Conservation (phyloP, 2,329 filamentous ascomycete genomes). For the Corinectria fuckeliana region DNA sequence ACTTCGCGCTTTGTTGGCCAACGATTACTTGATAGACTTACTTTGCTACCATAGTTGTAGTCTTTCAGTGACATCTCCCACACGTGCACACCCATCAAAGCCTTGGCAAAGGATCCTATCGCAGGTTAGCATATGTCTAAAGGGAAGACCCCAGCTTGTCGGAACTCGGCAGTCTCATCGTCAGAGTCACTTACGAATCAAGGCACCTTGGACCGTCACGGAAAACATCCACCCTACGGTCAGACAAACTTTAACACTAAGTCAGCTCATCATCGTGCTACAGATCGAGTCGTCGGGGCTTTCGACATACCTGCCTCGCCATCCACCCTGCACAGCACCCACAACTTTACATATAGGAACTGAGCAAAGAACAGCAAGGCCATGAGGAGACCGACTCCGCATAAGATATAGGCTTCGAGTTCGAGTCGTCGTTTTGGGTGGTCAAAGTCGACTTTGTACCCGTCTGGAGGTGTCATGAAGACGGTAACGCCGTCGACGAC, state of each 20-base stretch:
- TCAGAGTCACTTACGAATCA: slow-evolving; percentile 23
- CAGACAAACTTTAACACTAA: slow-evolving; percentile 18
- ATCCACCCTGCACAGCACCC: slow-evolving; percentile 27
- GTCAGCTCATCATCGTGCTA: slow-evolving; percentile 3
- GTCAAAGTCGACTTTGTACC: slow-evolving; percentile 44
- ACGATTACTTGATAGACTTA: slow-evolving; percentile 6
- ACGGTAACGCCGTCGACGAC: slow-evolving; percentile 27
- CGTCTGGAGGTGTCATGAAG: slow-evolving; percentile 35
- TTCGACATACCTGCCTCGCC: slow-evolving; percentile 27
- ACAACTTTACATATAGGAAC: slow-evolving; percentile 35
- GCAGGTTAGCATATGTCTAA: not conserved
- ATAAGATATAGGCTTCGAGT: slow-evolving; percentile 27
- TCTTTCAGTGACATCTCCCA: slow-evolving; percentile 41
- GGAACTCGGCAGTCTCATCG: not conserved
- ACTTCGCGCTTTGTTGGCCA: not conserved
- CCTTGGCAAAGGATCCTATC: slow-evolving; percentile 22
- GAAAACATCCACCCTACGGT: slow-evolving; percentile 31
- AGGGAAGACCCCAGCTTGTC: not conserved
- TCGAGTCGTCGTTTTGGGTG: slow-evolving; percentile 38
- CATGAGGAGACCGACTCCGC: slow-evolving; percentile 28
- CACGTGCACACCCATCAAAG: slow-evolving; percentile 37
- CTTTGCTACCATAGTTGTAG: slow-evolving; percentile 22
- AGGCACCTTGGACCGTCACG: slow-evolving; percentile 23
- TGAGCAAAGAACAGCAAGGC: slow-evolving; percentile 33
- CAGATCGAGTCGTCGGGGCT: not conserved